Evolutionary conservation across 2,329 filamentous ascomycete genomes (phyloP).

Genomic region (Coniochaeta sp.): DNA sequence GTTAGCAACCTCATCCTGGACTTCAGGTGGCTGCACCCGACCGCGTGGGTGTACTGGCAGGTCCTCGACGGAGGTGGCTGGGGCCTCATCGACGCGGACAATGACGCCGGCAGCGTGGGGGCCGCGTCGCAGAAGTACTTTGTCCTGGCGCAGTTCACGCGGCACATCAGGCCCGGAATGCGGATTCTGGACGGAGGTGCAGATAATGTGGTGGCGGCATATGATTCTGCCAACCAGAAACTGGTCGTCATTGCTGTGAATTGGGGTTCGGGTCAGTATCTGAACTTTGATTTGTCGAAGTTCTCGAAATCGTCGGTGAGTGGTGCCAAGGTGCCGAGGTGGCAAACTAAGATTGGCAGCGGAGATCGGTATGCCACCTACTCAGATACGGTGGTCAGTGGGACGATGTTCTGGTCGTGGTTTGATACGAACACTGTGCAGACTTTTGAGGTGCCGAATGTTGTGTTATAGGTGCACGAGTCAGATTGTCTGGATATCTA

Average conservation of each 20-base stretch:
- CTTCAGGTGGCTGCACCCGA: constrained; percentile 30
- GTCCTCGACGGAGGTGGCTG: constrained; percentile 30
- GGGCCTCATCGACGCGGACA: constrained; percentile 32
- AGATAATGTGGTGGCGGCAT: constrained; percentile 29
- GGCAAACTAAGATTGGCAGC: constrained; percentile 26
- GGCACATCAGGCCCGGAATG: constrained; percentile 33
- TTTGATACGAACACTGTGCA: constrained; percentile 26
- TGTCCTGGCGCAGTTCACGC: constrained; percentile 31
- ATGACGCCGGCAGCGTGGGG: constrained; percentile 22
- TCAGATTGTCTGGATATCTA: too few species aligned
- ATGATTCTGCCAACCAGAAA: constrained; percentile 23
- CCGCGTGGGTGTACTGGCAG: constrained; percentile 38
- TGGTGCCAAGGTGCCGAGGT: constrained; percentile 25
- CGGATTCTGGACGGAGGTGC: constrained; percentile 26
- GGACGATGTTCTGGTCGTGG: constrained; percentile 27
- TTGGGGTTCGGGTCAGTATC: constrained; percentile 26
- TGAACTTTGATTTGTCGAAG: constrained; percentile 29
- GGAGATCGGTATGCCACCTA: constrained; percentile 25
- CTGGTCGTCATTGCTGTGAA: constrained; percentile 32
- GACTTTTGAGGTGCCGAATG: constrained; percentile 28
- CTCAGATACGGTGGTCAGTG: constrained; percentile 22
- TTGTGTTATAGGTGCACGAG: constrained; percentile 10
- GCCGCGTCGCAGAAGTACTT: constrained; percentile 29
- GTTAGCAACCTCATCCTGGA: constrained; percentile 30
- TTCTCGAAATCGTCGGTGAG: constrained; percentile 22